Evolutionary conservation across 1,139 yeast species (phyloP), one percentile per base, ranked within the genome.

Genomic region (Pichia norvegensis): DNA sequence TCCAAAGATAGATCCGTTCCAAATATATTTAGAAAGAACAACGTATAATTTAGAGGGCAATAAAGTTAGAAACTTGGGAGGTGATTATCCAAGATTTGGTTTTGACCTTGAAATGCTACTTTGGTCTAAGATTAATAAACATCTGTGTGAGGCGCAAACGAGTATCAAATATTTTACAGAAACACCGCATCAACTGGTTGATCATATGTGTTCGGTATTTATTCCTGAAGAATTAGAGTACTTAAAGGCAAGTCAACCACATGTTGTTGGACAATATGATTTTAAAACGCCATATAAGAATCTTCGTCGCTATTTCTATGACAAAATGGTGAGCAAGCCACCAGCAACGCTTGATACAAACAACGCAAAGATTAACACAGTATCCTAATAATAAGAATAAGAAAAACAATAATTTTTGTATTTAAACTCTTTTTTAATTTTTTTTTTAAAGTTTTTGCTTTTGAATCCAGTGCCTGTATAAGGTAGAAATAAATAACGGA

Each of bases 1-100:
- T 47, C 75, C 75, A 1, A 70, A 70, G 51, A 56, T 60, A 55
- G 62, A 60, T 46, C 63, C 63, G 14, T 57, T 55, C 46, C 40
- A 52, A 14, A 51, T 60, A 33, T 47, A 54, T 16, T 49, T 49
- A 14, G 48, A 50, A 35, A 49, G 47, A 33, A 52, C 36, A 41
- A 55, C 56, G 5, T 57, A 41, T 46, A 57, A 52, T 38, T 36
- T 51, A 35, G 8, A 41, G 4, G 58, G 56, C n/a, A 56, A 56
- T 4, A 29, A 29, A 43, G 52, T 58, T 33, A 53, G 64, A 50
- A 58, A 55, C 36, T 48, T 60, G 23, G 63, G 63, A 21, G 59
- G 57, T 25, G 62, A 60, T 37, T 57, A 57, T 49, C 57, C 60
- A 27, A 23, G 42, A 13, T 53, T 55, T 35, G 53, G 55, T 13